These are phyloP conservation scores for Talaromyces sp. DNA, from an alignment of 2,329 filamentous ascomycete species.

Conservation along the genomic window DNA sequence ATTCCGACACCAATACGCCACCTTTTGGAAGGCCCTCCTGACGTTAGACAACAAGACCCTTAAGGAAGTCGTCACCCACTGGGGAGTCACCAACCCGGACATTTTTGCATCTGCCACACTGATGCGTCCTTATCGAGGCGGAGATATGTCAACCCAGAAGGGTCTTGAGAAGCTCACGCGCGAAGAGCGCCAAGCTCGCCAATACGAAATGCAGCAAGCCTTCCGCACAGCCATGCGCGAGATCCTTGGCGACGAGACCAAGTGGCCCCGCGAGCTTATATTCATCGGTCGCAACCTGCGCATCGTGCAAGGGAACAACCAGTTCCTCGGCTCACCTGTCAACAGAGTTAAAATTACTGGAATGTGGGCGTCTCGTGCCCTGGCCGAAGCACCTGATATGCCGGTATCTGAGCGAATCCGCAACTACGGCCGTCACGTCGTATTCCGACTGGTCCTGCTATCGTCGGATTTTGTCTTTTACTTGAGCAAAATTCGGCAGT, in stretches of 20 bases:
- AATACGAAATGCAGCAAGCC: conserved; percentile 76
- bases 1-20: conserved; percentile 79
- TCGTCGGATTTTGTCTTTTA: conserved; percentile 78
- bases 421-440: conserved; percentile 69
- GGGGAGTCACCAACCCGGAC: conserved; percentile 86
- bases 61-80: conserved; percentile 63
- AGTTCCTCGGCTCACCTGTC: conserved; percentile 81
- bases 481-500: conserved; percentile 70
- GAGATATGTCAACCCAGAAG: conserved; percentile 62
- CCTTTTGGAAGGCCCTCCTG: conserved; percentile 91
- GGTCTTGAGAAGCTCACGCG: conserved; percentile 48
- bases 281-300: conserved; percentile 89
- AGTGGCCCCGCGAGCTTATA: conserved; percentile 84
- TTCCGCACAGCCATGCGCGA: conserved; percentile 68
- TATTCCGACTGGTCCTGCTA: conserved; percentile 76
- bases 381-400: conserved; percentile 69
- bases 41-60: conserved; percentile 88
- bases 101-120: conserved; percentile 88
- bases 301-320: conserved; percentile 90
- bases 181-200: conserved; percentile 51
- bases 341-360: conserved; percentile 93
- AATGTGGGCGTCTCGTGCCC: conserved; percentile 75
- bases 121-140: conserved; percentile 84
- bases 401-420: conserved; percentile 56
- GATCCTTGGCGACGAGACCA: conserved; percentile 76